Evolutionary conservation across 202 grass and related monocot species (phyloP), one percentile per base, ranked within the genome.

Genomic region (Setaria viridis): DNA sequence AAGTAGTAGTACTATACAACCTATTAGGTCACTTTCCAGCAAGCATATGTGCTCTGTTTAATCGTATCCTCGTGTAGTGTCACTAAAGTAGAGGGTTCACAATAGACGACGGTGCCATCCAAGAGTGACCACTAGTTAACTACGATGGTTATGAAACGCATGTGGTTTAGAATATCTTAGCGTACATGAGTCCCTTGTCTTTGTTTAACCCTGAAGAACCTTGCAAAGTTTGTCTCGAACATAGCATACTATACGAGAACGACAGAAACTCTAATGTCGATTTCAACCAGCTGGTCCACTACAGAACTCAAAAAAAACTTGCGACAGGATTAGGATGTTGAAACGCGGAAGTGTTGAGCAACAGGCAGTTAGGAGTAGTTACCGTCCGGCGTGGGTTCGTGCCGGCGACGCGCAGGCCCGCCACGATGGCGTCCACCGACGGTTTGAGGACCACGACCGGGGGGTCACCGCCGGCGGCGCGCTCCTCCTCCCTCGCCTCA

Each of bases 371-470:
- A 20, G n/a, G 5, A 16, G 15, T 11, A 15, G 2, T 84, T 87
- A 98, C 95, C 85, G 90, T 95, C 11, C 91, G 91, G 0, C 71
- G 66, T 0, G 93, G 93, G 77, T 89, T 87, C 2, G 91, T 88
- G 77, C 91, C 93, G 58, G 93, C 86, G n/a, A 67, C 81, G 2
- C 88, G 84, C 14, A 98, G 35, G 8, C 82, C 93, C 7, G 84
- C 53, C 67, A 86, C 89, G 73, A 91, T 90, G 74, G 95, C 95
- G 9, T 89, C 85, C 17, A 64, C 62, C 20, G 95, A 91, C 29
- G 94, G 94, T 33, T 97, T 97, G 3, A 97, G 21, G 33, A 94
- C 64, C 14, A 94, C 89, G 9, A 14, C 87, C 6, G 85, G 49
- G 3, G 10, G 64, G 25, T 67, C 82, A 1, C 19, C 80, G 54